Percentiles rank a stretch among this genome's conserved stretches.
These are phyloP conservation scores for Didymella keratinophila DNA, from an alignment of 2,329 filamentous ascomycete species.

Conservation along the genomic window DNA sequence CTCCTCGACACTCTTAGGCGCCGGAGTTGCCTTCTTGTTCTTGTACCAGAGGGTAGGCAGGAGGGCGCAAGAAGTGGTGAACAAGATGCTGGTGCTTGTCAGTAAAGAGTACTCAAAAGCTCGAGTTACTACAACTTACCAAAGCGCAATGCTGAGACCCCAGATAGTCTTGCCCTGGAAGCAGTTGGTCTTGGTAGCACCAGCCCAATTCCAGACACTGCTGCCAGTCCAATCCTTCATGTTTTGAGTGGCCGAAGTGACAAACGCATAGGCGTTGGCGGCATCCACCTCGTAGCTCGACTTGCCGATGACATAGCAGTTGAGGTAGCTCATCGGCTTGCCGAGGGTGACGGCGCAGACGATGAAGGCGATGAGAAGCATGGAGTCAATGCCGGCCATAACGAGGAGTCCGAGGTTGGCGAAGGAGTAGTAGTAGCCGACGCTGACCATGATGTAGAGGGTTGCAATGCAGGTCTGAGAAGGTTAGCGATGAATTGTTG, in stretches of 20 bases:
- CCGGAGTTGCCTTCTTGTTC: conserved; percentile 55
- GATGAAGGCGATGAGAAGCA: conserved; percentile 78
- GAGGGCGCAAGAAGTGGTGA: conserved; percentile 55
- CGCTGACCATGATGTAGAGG: conserved; percentile 73
- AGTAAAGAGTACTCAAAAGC: conserved; percentile 13
- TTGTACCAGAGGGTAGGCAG: conserved; percentile 60
- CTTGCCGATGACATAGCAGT: conserved; percentile 68
- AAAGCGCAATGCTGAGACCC: conserved; percentile 83
- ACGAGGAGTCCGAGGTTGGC: conserved; percentile 79
- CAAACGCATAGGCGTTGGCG: conserved; percentile 61
- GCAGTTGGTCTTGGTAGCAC: conserved; percentile 72
- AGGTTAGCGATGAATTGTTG: conserved; percentile 8
- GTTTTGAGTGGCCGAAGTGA: conserved; percentile 61
- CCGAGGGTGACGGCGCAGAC: conserved; percentile 80
- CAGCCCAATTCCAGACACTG: conserved; percentile 62
- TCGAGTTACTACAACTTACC: no score
- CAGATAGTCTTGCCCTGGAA: conserved; percentile 86
- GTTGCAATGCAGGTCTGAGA: conserved; percentile 76
- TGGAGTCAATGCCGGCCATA: conserved; percentile 70
- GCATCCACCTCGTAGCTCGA: conserved; percentile 55
- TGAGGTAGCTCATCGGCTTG: conserved; percentile 78
- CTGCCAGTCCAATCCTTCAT: conserved; percentile 59
- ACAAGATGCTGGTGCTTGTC: conserved; percentile 51
- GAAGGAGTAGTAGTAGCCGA: conserved; percentile 82
- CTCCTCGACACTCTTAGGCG: conserved; percentile 46